Percentiles rank a stretch among this genome's conserved stretches.
phyloP scores from a whole-genome alignment of 345 rosid species.

The Pseudoturritis turrita region DNA sequence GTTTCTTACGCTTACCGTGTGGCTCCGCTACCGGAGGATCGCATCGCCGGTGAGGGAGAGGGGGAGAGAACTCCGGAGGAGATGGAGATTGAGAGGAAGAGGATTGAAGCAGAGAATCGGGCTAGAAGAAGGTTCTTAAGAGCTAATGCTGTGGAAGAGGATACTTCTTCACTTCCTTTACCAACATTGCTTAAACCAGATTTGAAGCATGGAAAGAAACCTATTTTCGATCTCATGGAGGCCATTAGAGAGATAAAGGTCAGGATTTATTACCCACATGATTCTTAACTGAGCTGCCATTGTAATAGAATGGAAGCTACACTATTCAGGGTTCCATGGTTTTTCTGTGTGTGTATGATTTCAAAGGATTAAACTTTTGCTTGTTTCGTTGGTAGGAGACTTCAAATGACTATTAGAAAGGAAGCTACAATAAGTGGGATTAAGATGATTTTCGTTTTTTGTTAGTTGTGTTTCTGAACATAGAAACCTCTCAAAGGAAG shows the following conservation, averaged over 20 bases:
- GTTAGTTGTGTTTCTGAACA: neutral
- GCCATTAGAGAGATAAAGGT: slow-evolving; percentile 91
- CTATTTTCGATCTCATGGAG: slow-evolving; percentile 70
- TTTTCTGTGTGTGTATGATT: neutral
- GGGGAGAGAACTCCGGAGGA: slow-evolving; percentile 29
- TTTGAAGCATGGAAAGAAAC: slow-evolving; percentile 49
- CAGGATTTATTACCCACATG: neutral
- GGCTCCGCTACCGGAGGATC: slow-evolving; percentile 87
- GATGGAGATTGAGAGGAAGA: slow-evolving; percentile 37
- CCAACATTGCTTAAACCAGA: slow-evolving; percentile 60
- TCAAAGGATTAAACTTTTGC: neutral
- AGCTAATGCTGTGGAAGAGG: slow-evolving; percentile 41
- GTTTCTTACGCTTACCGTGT: slow-evolving; percentile 70
- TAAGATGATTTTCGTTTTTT: neutral
- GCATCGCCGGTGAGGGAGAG: slow-evolving; percentile 23
- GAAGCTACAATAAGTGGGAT: neutral
- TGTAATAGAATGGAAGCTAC: neutral
- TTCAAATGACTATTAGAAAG: neutral
- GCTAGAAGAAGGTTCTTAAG: slow-evolving; percentile 34
- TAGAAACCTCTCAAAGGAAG: neutral
- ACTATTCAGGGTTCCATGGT: neutral
- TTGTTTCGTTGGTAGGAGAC: neutral
- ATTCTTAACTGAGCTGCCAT: neutral
- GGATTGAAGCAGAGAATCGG: slow-evolving; percentile 35
- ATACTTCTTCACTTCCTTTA: slow-evolving; percentile 48